Evolutionary conservation across 2,329 filamentous ascomycete species (phyloP).

Genomic region (Verticillium albo-atrum): DNA sequence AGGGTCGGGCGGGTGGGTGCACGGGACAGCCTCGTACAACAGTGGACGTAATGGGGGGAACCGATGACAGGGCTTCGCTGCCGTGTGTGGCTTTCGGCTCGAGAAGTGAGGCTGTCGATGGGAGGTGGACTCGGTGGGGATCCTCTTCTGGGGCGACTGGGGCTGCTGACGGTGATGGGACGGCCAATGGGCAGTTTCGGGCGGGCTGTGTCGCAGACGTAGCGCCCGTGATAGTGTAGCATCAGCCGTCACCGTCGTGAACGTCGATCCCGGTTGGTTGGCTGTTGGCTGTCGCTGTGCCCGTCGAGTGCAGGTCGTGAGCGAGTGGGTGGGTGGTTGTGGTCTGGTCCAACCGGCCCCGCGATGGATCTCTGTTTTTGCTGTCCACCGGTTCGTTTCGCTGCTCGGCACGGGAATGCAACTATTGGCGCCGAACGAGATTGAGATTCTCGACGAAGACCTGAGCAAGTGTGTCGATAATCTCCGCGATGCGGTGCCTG

Average conservation of each 20-base stretch:
- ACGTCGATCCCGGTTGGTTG: background rate
- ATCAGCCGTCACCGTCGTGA: background rate
- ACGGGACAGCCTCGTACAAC: constrained; percentile 27
- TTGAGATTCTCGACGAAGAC: background rate
- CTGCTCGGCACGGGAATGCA: background rate
- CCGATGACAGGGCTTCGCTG: constrained; percentile 19
- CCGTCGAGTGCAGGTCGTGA: too few relatives aligned
- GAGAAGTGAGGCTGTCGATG: constrained; percentile 28
- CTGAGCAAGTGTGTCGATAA: background rate
- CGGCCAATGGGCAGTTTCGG: constrained; percentile 12
- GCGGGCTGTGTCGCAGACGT: constrained; percentile 6
- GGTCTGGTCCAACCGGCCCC: background rate
- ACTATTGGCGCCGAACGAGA: background rate
- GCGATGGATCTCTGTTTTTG: background rate
- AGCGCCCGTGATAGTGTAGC: constrained; percentile 9
- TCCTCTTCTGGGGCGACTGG: constrained; percentile 9
- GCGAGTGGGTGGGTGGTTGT: too few relatives aligned
- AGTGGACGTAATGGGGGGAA: constrained; percentile 9
- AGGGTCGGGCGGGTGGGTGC: constrained; percentile 1
- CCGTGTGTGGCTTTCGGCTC: constrained; percentile 5
- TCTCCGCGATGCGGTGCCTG: background rate
- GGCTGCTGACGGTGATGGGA: background rate
- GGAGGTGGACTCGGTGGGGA: constrained; percentile 8
- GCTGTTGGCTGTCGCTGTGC: background rate
- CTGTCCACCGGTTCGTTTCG: background rate